Base-by-base conservation (phyloP, 495 filamentous ascomycete species). In the Aspergillus avenaceus region DNA sequence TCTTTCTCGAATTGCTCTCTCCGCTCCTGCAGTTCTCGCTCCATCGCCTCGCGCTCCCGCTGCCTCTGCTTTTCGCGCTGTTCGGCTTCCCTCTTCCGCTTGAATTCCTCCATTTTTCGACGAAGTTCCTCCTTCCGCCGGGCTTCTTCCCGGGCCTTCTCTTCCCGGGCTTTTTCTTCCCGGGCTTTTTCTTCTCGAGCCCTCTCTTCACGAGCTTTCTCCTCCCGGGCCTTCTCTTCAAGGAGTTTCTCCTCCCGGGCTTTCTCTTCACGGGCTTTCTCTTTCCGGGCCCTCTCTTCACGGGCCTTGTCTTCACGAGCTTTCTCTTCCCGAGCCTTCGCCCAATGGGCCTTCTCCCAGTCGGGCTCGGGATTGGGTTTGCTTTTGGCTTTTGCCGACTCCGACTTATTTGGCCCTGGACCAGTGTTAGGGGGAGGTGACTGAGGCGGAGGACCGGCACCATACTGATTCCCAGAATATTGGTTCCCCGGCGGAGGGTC, bases 121-220 rank as follows among this genome's bases (percentile, higher is more conserved):
- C 82, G 63, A 19, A 73, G 58, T 28, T 76, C 70, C 49, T 71
- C 66, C 60, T 72, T 76, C 36, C 62, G 70, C 56, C 64, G 68
- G 46, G 84, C 82, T 54, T 91, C 88, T 61, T 90, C 86, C 46
- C 81, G 71, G 3, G 83, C 87, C n/a, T 36, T 36, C 3, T 36
- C 32, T n/a, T 38, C 34, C 1, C 34, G 34, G 1, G 11, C 34
- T 16, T 21, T 52, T 77, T 85, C 56, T 52, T 45, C 49, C 43
- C 46, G 46, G 31, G 55, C 45, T 22, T 47, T 48, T 32, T 55
- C 53, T 34, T 63, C 56, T 19, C 50, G 50, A 7, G 38, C 52
- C 21, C 34, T 24, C 34, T 52, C 41, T 24, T 56, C 50, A 12
- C 47, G 43, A 9, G 28, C 47, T 4, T 43, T 44, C 24, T 55